phyloP scores from a whole-genome alignment of 2,329 filamentous ascomycete genomes.

The Venturia oleaginea region DNA sequence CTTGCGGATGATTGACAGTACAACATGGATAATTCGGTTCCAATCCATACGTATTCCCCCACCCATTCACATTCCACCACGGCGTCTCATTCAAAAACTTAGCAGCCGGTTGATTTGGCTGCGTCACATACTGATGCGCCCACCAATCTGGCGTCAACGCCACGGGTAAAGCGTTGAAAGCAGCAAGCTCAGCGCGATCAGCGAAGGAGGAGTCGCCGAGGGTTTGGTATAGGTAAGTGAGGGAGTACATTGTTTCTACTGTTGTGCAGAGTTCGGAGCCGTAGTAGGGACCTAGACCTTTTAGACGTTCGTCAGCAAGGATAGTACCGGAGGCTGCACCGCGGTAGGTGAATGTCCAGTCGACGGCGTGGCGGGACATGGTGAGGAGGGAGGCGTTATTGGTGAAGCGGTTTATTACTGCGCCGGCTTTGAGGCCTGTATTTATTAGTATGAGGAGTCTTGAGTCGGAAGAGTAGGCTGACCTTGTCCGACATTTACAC shows the following conservation, averaged over 20 bases:
- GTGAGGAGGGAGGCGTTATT: constrained; percentile 34
- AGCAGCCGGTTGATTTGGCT: constrained; percentile 45
- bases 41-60: constrained; percentile 42
- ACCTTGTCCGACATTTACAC: constrained; percentile 22
- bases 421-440: constrained; percentile 38
- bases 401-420: constrained; percentile 38
- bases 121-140: constrained; percentile 46
- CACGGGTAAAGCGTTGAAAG: constrained; percentile 48
- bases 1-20: constrained; percentile 50
- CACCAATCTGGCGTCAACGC: constrained; percentile 46
- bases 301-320: constrained; percentile 41
- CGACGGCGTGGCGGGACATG: constrained; percentile 34
- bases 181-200: constrained; percentile 42
- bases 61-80: constrained; percentile 41
- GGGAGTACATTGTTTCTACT: constrained; percentile 44
- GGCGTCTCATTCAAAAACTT: constrained; percentile 32
- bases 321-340: constrained; percentile 39
- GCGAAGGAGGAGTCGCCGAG: constrained; percentile 40
- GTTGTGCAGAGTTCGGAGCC: constrained; percentile 43
- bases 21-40: constrained; percentile 48
- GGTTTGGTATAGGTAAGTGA: constrained; percentile 42
- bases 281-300: constrained; percentile 34
- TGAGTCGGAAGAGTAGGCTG: neutral
- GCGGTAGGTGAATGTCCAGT: constrained; percentile 42
- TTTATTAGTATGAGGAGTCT: neutral